A percentile compares a stretch with the other conserved stretches of the same genome.
Evolutionary conservation across 768 basidiomycete species (phyloP).

Genomic region (Dioszegia aurantiaca): DNA sequence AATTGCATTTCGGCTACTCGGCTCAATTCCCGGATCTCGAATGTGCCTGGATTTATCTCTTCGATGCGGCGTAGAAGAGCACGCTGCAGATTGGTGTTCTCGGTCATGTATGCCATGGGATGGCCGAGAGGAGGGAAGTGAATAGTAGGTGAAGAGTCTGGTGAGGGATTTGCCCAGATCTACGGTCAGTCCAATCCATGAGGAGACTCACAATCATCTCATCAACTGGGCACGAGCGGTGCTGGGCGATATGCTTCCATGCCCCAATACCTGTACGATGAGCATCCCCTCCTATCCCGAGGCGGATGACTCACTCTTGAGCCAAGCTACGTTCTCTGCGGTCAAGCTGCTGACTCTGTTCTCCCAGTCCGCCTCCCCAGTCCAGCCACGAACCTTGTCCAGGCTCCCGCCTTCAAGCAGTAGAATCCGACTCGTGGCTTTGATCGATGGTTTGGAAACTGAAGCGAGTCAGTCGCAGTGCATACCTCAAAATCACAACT

Average conservation of each 20-base stretch:
- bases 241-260: constrained; percentile 72
- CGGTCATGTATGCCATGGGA: constrained; percentile 78
- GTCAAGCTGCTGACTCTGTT: constrained; percentile 53
- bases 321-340: constrained; percentile 50
- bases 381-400: constrained; percentile 67
- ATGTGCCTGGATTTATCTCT: constrained; percentile 53
- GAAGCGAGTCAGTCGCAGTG: background rate
- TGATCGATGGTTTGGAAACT: constrained; percentile 61
- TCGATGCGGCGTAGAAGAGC: constrained; percentile 67
- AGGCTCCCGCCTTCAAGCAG: constrained; percentile 81
- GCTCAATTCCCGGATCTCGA: constrained; percentile 68
- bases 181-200: constrained; percentile 46
- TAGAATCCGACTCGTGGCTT: constrained; percentile 62
- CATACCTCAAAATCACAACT: constrained; percentile 27
- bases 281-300: constrained; percentile 15
- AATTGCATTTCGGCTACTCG: constrained; percentile 69
- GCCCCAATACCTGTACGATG: constrained; percentile 66
- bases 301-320: constrained; percentile 42
- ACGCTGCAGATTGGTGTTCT: constrained; percentile 89
- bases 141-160: constrained; percentile 38
- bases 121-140: constrained; percentile 49
- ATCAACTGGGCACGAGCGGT: constrained; percentile 69
- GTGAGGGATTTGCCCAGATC: constrained; percentile 66
- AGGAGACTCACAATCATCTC: constrained; percentile 71
- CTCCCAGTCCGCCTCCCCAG: constrained; percentile 48